phyloP scores from a whole-genome alignment of 2,329 filamentous ascomycete genomes.

The Fusarium setosum region DNA sequence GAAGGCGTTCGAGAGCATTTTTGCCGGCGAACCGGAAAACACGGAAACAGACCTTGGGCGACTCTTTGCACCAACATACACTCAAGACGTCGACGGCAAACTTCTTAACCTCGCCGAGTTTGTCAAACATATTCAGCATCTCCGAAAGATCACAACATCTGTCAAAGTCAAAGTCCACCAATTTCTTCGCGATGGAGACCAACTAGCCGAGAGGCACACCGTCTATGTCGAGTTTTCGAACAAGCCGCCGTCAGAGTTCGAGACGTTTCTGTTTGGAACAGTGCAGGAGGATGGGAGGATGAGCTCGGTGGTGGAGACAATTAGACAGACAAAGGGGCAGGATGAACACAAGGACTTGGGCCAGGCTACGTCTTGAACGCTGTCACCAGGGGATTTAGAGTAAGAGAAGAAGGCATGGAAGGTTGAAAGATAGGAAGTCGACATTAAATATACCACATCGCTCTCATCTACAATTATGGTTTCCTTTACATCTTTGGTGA shows the following conservation, averaged over 20 bases:
- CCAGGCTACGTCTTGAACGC: no score
- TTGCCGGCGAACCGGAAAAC: conserved; percentile 1
- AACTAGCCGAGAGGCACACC: conserved; percentile 6
- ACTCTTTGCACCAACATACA: neutral
- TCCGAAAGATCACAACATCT: neutral
- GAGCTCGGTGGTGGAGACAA: neutral
- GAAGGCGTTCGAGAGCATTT: neutral
- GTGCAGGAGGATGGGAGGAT: conserved; percentile 1
- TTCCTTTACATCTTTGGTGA: no score
- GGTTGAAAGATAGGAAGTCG: no score
- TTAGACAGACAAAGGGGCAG: neutral
- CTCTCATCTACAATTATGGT: no score
- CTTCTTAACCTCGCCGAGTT: neutral
- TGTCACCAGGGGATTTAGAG: no score
- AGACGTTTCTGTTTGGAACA: conserved; percentile 1
- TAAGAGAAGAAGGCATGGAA: no score
- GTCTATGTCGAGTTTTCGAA: neutral
- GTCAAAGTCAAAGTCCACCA: conserved; percentile 3
- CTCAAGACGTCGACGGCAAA: neutral
- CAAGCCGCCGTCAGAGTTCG: neutral
- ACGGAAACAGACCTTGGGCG: neutral
- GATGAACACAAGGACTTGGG: neutral
- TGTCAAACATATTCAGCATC: neutral
- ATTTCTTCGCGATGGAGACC: neutral
- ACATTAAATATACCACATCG: no score